Conservation (phyloP, 495 filamentous ascomycete species). For the Diplogelasinospora grovesii region DNA sequence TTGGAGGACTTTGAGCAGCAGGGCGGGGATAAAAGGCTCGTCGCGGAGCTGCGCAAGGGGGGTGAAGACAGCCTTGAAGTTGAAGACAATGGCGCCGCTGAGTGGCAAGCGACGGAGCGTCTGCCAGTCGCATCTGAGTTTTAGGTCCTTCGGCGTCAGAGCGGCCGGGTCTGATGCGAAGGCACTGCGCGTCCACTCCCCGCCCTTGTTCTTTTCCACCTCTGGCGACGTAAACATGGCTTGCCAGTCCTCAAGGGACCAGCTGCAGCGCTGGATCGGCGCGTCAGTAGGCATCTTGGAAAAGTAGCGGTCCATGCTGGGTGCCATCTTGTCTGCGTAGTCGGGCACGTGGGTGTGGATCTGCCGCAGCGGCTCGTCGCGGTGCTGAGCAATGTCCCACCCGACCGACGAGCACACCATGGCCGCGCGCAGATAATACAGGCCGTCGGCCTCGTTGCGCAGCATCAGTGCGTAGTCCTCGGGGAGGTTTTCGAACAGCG, state of each 20-base stretch:
- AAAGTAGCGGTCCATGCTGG: conserved; percentile 89
- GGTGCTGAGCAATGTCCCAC: conserved; percentile 73
- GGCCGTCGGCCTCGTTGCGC: conserved; percentile 62
- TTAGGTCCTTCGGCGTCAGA: conserved; percentile 52
- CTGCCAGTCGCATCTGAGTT: conserved; percentile 89
- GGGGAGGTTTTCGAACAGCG: conserved; percentile 75
- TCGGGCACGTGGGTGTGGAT: conserved; percentile 79
- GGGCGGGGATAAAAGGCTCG: conserved; percentile 65
- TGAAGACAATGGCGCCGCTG: conserved; percentile 71
- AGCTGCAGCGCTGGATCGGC: conserved; percentile 82
- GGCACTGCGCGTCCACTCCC: conserved; percentile 19
- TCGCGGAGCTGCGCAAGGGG: conserved; percentile 64
- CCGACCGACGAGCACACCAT: conserved; percentile 74
- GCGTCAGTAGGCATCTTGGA: conserved; percentile 65
- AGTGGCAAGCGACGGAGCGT: conserved; percentile 78
- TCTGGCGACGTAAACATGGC: conserved; percentile 53
- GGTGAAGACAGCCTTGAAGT: conserved; percentile 88
- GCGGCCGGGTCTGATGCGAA: conserved; percentile 22
- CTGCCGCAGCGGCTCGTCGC: conserved; percentile 62
- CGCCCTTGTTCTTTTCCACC: not conserved
- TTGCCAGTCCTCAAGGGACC: conserved; percentile 72
- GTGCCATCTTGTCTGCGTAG: conserved; percentile 86
- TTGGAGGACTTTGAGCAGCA: conserved; percentile 60
- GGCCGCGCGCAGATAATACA: conserved; percentile 72
- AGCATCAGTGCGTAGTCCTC: conserved; percentile 84